A percentile compares a stretch with the other conserved stretches of the same genome.
These are phyloP conservation scores for Microstroma glucosiphilum DNA, from an alignment of 1,284 basidiomycete genomes.

Conservation along the genomic window DNA sequence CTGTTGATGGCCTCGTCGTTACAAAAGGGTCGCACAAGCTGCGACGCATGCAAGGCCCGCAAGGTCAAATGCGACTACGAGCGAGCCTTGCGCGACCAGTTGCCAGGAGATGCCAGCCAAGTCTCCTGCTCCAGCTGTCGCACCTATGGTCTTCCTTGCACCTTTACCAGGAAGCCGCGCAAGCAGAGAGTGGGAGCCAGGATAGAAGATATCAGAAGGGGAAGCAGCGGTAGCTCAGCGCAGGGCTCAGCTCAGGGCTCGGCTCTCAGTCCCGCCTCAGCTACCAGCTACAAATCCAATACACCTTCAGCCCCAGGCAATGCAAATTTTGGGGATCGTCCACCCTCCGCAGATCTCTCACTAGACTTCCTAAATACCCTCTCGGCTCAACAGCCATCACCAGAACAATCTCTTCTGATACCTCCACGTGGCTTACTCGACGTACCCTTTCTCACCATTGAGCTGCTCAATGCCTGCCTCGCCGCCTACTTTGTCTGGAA, in stretches of 20 bases:
- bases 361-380: no score
- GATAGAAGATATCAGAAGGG: no score
- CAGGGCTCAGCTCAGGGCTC: background rate
- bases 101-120: background rate
- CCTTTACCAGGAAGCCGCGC: background rate
- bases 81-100: background rate
- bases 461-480: background rate
- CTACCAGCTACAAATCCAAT: background rate
- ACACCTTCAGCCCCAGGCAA: background rate
- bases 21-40: background rate
- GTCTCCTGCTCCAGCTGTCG: slow-evolving; percentile 1
- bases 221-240: background rate
- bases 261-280: background rate
- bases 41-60: slow-evolving; percentile 2
- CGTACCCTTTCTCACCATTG: background rate
- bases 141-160: background rate
- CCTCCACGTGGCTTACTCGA: no score
- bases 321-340: no score
- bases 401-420: no score
- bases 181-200: background rate
- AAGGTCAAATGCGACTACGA: slow-evolving; percentile 5
- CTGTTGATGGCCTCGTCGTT: no score
- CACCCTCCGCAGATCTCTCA: no score
- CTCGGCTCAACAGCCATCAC: no score
- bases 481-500: background rate